Conservation (phyloP, 192 early-diverging fungal genomes). For the Mortierella alpina region DNA sequence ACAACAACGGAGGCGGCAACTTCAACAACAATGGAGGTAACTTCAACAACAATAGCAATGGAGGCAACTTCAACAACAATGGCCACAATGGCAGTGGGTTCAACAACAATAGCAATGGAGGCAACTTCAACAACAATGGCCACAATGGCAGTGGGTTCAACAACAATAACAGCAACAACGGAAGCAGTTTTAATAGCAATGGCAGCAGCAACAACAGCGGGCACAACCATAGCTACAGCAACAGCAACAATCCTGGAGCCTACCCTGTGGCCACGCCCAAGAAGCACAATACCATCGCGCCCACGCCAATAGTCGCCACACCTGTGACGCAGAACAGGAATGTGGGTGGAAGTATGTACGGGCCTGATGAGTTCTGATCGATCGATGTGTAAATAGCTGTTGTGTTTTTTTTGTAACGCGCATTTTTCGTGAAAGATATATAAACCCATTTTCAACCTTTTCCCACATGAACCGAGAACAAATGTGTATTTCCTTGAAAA, state of each 20-base stretch:
- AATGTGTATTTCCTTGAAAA: background rate
- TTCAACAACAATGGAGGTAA: slow-evolving; percentile 3
- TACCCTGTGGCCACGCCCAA: slow-evolving; percentile 7
- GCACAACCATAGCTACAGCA: background rate
- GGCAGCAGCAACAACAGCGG: background rate
- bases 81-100: background rate
- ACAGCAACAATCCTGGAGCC: background rate
- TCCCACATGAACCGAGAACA: background rate
- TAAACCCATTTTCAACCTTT: background rate
- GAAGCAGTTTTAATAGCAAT: slow-evolving; percentile 2
- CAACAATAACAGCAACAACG: slow-evolving; percentile 7
- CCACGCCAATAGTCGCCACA: slow-evolving; percentile 20
- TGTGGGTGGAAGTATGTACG: slow-evolving; percentile 29
- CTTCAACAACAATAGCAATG: slow-evolving; percentile 9
- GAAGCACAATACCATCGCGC: slow-evolving; percentile 31
- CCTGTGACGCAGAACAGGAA: slow-evolving; percentile 6
- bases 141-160: background rate
- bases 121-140: slow-evolving; percentile 12
- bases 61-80: slow-evolving; percentile 10
- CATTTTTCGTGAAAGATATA: no score
- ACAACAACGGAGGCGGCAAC: background rate
- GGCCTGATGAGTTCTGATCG: slow-evolving; percentile 26
- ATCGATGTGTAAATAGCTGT: no score
- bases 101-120: slow-evolving; percentile 1
- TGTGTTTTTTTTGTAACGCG: no score